Evolutionary conservation across 2,329 filamentous ascomycete species (phyloP), one percentile per base, ranked within the genome.

Genomic region (Calonectria hawksworthii): DNA sequence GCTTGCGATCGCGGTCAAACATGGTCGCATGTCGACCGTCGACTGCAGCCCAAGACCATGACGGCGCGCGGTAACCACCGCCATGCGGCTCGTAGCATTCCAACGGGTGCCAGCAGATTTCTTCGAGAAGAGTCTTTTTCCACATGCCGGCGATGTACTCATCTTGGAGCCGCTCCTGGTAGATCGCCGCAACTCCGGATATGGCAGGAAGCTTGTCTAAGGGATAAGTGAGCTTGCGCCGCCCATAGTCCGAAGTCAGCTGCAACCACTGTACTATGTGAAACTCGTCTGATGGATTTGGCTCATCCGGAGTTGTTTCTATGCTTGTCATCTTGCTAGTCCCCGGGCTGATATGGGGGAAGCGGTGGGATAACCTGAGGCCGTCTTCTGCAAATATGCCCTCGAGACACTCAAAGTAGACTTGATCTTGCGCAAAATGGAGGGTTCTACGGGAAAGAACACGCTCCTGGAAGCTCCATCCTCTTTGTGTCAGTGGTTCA

Each of bases 391-490:
- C 34, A 3, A 32, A 28, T 1, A 38, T 51, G 7, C 59, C 66
- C n/a, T 70, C 50, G 5, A 66, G n/a, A 41, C 83, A 78, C 41
- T 78, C 74, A 26, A 70, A 73, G 18, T 74, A 73, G 4, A 75
- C 28, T 51, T 76, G 70, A 23, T 75, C 51, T 21, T 73, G 36
- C 3, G 68, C 74, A 72, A 79, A 79, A 47, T 80, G 79, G 4
- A 80, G 36, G 0, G 74, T 61, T 13, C 79, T 61, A 7, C 70
- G 69, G 0, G 78, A 74, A 10, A 80, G 74, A 2, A 78, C 63
- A 8, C 77, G 75, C 41, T 81, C 77, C 21, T 81, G 79, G 30
- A 79, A 75, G 1, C 73, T 68, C 79, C 79, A 81, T 0, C 74
- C 78, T 23, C 79, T 52, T 41, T 69, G 32, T 4, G 71, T 61